These are phyloP conservation scores for Eucalyptus guilfoylei DNA, from an alignment of 345 rosid genomes.

Conservation along the genomic window DNA sequence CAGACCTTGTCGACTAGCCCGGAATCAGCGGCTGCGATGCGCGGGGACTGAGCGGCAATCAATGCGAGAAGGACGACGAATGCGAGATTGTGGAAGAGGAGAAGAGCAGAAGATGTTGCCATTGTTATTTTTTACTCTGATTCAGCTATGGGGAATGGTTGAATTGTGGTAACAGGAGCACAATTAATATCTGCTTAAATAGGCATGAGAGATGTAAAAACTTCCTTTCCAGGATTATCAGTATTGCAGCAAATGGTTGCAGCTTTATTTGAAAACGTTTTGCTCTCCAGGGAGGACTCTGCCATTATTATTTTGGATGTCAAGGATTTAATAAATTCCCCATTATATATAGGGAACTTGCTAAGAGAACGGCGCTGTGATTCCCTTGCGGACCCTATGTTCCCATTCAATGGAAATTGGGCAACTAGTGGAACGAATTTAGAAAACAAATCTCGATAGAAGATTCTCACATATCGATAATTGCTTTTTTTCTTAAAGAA, in stretches of 20 bases:
- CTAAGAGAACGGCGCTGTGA: too few species aligned
- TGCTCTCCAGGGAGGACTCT: neutral
- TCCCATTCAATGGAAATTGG: too few species aligned
- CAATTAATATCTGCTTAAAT: neutral
- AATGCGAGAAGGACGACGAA: neutral
- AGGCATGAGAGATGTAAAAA: neutral
- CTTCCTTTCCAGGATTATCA: neutral
- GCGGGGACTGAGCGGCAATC: neutral
- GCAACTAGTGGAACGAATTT: too few species aligned
- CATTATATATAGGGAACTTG: neutral
- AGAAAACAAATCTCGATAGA: too few species aligned
- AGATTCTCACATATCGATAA: neutral
- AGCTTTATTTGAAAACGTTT: rapidly evolving
- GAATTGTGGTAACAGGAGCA: neutral
- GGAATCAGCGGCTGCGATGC: neutral
- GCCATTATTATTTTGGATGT: neutral
- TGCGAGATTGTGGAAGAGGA: neutral
- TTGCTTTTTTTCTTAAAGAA: neutral
- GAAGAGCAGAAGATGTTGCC: neutral
- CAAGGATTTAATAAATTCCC: neutral
- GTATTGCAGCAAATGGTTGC: neutral
- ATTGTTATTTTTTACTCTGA: neutral
- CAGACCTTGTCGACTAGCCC: constrained; percentile 5
- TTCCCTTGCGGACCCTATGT: neutral
- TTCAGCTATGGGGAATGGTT: neutral